A percentile compares a stretch with the other conserved stretches of the same genome.
Conservation (phyloP, 2,329 filamentous ascomycete genomes). For the Dryadomyces sulphureus region DNA sequence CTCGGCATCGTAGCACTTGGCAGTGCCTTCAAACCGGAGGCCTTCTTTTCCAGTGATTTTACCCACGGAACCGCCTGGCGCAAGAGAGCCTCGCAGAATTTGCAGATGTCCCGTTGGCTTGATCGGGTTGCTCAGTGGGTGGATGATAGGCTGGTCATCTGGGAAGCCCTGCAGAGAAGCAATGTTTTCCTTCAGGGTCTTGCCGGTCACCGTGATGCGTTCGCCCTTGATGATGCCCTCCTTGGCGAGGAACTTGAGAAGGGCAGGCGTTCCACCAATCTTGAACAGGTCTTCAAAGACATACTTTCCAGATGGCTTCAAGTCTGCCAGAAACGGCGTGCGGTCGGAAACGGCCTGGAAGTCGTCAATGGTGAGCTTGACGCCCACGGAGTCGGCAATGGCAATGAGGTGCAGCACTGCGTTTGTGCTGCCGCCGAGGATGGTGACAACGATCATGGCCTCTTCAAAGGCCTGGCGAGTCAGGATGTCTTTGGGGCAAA, state of each 20-base stretch:
- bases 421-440: slow-evolving; percentile 75
- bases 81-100: slow-evolving; percentile 73
- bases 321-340: slow-evolving; percentile 65
- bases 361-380: slow-evolving; percentile 73
- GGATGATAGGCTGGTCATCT: slow-evolving; percentile 67
- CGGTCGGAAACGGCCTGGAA: slow-evolving; percentile 72
- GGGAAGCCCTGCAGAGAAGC: slow-evolving; percentile 59
- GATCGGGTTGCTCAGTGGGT: slow-evolving; percentile 67
- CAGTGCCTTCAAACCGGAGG: slow-evolving; percentile 65
- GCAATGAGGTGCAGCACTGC: slow-evolving; percentile 75
- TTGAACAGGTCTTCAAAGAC: slow-evolving; percentile 76
- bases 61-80: slow-evolving; percentile 73
- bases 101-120: slow-evolving; percentile 79
- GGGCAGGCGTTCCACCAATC: slow-evolving; percentile 72
- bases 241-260: slow-evolving; percentile 76
- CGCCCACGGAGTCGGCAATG: slow-evolving; percentile 66
- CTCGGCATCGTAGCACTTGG: slow-evolving; percentile 74
- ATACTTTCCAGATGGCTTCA: slow-evolving; percentile 77
- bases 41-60: slow-evolving; percentile 95
- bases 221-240: slow-evolving; percentile 69
- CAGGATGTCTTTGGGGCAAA: slow-evolving; percentile 63
- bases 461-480: slow-evolving; percentile 72
- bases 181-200: slow-evolving; percentile 79
- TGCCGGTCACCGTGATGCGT: slow-evolving; percentile 75
- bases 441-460: slow-evolving; percentile 70